Percentiles rank a stretch among this genome's conserved stretches.
phyloP scores from a whole-genome alignment of 192 early-diverging fungal species.

The Podila verticillata region DNA sequence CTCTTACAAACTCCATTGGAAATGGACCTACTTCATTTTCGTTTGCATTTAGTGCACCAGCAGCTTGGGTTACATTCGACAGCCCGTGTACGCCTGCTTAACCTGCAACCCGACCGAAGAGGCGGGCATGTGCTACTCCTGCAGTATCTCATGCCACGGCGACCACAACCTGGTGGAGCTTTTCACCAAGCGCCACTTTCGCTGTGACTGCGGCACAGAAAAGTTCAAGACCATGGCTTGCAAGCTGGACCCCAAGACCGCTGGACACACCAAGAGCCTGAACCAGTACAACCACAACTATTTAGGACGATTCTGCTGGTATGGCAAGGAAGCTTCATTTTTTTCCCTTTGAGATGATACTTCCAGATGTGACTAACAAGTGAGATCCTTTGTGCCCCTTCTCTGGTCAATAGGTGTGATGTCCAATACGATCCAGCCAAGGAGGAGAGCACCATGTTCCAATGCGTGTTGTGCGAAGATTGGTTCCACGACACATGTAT shows the following conservation, averaged over 20 bases:
- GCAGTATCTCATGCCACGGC: conserved; percentile 80
- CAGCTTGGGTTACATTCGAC: conserved; percentile 77
- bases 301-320: conserved; percentile 84
- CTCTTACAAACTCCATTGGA: neutral
- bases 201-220: conserved; percentile 89
- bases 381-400: neutral
- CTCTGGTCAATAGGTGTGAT: conserved; percentile 66
- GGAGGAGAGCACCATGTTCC: conserved; percentile 82
- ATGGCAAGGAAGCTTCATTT: conserved; percentile 4
- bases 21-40: neutral
- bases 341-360: neutral
- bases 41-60: conserved; percentile 66
- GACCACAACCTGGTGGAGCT: conserved; percentile 87
- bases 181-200: conserved; percentile 84
- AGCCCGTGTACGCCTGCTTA: conserved; percentile 84
- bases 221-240: conserved; percentile 57
- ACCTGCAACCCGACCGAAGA: conserved; percentile 68
- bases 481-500: conserved; percentile 85
- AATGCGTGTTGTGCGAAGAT: conserved; percentile 90
- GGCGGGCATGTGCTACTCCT: conserved; percentile 70
- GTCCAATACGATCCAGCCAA: conserved; percentile 74
- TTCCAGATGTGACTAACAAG: too few species aligned
- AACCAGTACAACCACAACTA: conserved; percentile 92
- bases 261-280: conserved; percentile 60
- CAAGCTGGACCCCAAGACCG: conserved; percentile 52